phyloP scores from a whole-genome alignment of 1,284 basidiomycete species.

The Sanghuangporus sanghuang region DNA sequence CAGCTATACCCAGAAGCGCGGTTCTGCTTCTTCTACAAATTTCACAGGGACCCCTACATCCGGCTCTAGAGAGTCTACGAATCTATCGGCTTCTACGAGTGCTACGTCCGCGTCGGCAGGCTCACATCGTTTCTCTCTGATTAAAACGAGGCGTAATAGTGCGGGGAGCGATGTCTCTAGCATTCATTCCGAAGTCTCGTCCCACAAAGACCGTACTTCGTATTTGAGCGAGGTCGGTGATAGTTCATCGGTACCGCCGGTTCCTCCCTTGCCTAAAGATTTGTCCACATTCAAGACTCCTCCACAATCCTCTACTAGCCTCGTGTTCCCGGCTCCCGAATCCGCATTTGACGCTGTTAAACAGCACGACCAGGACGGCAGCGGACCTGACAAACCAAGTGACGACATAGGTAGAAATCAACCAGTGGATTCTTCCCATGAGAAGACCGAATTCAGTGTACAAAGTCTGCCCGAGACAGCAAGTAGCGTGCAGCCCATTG shows the following conservation, averaged over 20 bases:
- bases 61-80: conserved; percentile 79
- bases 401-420: conserved; percentile 41
- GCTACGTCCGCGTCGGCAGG: conserved; percentile 66
- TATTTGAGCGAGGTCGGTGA: conserved; percentile 56
- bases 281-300: conserved; percentile 74
- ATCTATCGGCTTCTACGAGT: conserved; percentile 70
- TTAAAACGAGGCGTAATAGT: conserved; percentile 66
- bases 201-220: conserved; percentile 62
- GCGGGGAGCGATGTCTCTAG: conserved; percentile 83
- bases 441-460: neutral
- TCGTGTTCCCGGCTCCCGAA: conserved; percentile 42
- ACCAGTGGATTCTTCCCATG: neutral
- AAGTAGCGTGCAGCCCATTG: conserved; percentile 24
- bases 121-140: conserved; percentile 59
- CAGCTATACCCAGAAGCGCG: conserved; percentile 77
- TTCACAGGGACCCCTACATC: conserved; percentile 70
- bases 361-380: conserved; percentile 32
- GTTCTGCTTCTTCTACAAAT: conserved; percentile 84
- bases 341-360: conserved; percentile 35
- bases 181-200: conserved; percentile 59
- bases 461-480: neutral
- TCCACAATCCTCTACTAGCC: conserved; percentile 45
- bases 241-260: conserved; percentile 67
- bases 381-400: conserved; percentile 43
- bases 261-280: conserved; percentile 94